phyloP scores from a whole-genome alignment of 1,284 basidiomycete genomes.

The Ganoderma lingzhi region DNA sequence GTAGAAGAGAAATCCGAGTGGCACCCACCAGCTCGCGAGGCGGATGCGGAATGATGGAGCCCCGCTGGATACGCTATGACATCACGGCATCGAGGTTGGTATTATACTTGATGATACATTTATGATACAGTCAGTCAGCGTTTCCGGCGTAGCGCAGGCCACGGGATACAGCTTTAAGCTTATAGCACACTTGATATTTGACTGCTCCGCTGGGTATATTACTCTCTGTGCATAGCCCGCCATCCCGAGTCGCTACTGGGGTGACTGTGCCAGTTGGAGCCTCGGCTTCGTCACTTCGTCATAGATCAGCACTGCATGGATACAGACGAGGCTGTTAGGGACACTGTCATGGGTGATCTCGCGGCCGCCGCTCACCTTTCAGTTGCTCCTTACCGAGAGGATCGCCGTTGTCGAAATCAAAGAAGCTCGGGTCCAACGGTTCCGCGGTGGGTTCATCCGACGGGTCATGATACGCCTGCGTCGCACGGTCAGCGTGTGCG shows the following conservation, averaged over 20 bases:
- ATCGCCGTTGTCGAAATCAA: slow-evolving; percentile 86
- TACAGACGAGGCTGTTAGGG: background rate
- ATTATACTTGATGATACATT: slow-evolving; percentile 34
- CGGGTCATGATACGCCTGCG: slow-evolving; percentile 88
- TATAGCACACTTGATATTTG: slow-evolving; percentile 16
- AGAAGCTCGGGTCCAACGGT: slow-evolving; percentile 86
- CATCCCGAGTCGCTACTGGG: slow-evolving; percentile 17
- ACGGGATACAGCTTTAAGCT: slow-evolving; percentile 16
- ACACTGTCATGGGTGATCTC: background rate
- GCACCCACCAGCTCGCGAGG: no score
- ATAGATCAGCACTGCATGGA: slow-evolving; percentile 58
- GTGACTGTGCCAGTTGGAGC: slow-evolving; percentile 14
- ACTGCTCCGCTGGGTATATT: slow-evolving; percentile 23
- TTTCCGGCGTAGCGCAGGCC: background rate
- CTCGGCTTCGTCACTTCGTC: slow-evolving; percentile 58
- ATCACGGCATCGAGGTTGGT: background rate
- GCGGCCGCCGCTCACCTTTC: slow-evolving; percentile 60
- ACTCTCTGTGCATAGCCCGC: slow-evolving; percentile 2
- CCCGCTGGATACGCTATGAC: no score
- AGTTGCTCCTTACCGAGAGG: slow-evolving; percentile 72
- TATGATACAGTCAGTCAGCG: slow-evolving; percentile 23
- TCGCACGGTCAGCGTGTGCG: slow-evolving; percentile 13
- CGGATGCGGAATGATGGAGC: no score
- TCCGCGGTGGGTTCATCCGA: slow-evolving; percentile 87
- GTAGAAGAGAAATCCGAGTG: no score